Conservation (phyloP, 2,329 filamentous ascomycete genomes). For the Talaromyces sp. region DNA sequence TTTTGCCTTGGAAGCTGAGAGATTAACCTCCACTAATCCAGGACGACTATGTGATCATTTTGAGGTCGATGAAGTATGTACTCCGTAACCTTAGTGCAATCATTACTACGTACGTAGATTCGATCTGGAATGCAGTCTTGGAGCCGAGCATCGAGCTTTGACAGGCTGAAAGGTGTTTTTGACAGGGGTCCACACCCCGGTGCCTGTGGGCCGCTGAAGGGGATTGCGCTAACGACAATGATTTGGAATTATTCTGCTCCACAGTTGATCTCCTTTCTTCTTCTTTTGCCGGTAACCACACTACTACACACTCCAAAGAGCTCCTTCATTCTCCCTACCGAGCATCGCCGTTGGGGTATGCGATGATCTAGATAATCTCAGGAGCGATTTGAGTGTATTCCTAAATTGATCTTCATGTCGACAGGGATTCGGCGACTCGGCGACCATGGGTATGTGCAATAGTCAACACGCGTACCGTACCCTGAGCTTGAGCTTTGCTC, state of each 20-base stretch:
- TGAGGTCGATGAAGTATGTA: neutral
- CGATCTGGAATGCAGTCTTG: constrained; percentile 6
- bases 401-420: neutral
- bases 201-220: neutral
- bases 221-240: constrained; percentile 3
- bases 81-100: neutral
- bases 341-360: neutral
- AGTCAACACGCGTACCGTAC: neutral
- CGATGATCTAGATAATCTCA: neutral
- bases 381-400: neutral
- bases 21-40: neutral
- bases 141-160: neutral
- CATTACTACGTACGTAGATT: neutral
- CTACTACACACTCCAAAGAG: neutral
- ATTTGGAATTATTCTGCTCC: constrained; percentile 13
- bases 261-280: constrained; percentile 4
- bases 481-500: neutral
- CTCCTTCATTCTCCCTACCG: neutral
- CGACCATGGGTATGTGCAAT: constrained; percentile 9
- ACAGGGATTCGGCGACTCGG: constrained; percentile 10
- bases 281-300: neutral
- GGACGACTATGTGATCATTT: neutral
- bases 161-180: neutral
- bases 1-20: neutral
- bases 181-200: neutral